Base-by-base conservation (phyloP, 495 filamentous ascomycete species). In the Pseudomonodictys pantanalensis region DNA sequence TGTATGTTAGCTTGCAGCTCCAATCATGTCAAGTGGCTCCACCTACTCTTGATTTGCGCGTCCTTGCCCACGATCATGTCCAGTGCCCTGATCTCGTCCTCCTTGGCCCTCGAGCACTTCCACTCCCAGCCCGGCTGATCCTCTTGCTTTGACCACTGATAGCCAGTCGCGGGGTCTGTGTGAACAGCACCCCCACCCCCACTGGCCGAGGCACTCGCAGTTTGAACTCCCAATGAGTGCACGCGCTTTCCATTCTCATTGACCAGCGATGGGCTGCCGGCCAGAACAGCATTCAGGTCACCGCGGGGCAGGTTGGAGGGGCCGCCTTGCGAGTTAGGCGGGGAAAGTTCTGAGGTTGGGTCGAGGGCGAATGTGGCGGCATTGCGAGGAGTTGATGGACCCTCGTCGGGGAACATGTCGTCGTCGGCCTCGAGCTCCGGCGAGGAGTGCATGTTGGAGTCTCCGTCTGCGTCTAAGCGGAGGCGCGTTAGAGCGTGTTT, bases 381-480 rank as follows among this genome's bases (percentile, higher is more conserved):
- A 15, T 58, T 51, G 10, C 46, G 52, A 6, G 66, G 61, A 7
- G 58, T 68, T 22, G 43, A 52, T 5, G 58, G 61, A 22, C 62
- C 61, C 28, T 58, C 62, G 67, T 69, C 64, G 26, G 70, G 68
- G 57, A 67, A 65, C 57, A 67, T 62, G 41, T 75, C 71, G 58
- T 69, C 66, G 38, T 75, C 76, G 18, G 28, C 23, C 4, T 44
- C 51, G 10, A 63, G 43, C 10, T 79, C 82, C 18, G 79, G 81
- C 26, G 77, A 75, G 32, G 68, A 71, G 52, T 62, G 57, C 82
- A 85, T 85, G 57, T 77, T 75, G 42, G 78, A 81, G 69, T 85
- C 81, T 10, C 80, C 79, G 71, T 83, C 81, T 52, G 62, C 69
- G 58, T 84, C 79, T 67, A 25, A 10, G 12, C 38, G 52, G 49